A percentile compares a stretch with the other conserved stretches of the same genome.
Conservation (phyloP, 116 monocot species). For the Phalaenopsis hybrid region DNA sequence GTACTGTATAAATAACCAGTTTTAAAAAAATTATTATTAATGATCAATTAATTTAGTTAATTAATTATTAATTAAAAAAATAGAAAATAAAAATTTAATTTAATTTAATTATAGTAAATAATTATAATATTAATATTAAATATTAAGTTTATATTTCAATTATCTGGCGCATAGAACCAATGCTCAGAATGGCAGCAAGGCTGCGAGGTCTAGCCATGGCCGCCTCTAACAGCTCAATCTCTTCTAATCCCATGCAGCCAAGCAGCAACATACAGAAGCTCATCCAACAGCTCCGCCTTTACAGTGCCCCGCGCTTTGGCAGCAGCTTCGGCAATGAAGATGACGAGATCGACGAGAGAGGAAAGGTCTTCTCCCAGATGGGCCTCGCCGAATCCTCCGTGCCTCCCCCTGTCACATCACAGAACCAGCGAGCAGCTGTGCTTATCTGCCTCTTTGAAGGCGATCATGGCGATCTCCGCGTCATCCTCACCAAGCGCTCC, state of each 20-base stretch:
- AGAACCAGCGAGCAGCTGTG: conserved; percentile 59
- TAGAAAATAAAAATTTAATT: no score
- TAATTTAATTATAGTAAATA: no score
- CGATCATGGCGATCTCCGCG: conserved; percentile 8
- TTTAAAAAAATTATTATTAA: no score
- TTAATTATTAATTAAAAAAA: no score
- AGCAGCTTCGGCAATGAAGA: conserved; percentile 18
- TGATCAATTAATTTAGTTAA: no score
- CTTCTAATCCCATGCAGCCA: background rate
- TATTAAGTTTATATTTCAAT: no score
- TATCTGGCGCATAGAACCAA: background rate
- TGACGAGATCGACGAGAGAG: conserved; percentile 43
- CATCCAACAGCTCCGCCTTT: conserved; percentile 51
- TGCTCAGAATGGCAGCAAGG: conserved; percentile 13
- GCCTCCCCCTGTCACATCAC: conserved; percentile 11
- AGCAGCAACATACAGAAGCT: conserved; percentile 25
- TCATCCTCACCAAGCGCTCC: conserved; percentile 88
- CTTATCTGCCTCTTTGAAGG: conserved; percentile 23
- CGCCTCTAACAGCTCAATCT: background rate
- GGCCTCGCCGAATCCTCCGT: conserved; percentile 33
- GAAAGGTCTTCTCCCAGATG: conserved; percentile 59
- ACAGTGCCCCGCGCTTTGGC: conserved; percentile 32
- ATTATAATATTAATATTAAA: no score
- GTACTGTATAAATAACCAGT: no score
- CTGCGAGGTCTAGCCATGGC: conserved; percentile 17